phyloP scores from a whole-genome alignment of 2,329 filamentous ascomycete species.

The Emmonsia crescens region DNA sequence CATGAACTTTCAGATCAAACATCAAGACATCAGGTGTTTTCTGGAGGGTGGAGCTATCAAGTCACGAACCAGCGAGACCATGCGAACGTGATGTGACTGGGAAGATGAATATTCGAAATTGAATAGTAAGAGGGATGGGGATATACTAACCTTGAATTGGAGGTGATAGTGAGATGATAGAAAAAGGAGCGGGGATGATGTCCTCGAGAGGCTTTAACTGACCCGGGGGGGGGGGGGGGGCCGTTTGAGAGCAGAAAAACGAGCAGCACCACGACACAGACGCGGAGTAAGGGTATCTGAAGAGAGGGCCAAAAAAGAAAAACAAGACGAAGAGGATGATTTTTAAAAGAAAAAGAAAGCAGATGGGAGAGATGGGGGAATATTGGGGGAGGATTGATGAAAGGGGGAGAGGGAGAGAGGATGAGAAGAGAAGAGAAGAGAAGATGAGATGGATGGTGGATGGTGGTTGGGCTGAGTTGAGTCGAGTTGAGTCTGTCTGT shows the following conservation, averaged over 20 bases:
- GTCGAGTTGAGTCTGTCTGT: not conserved
- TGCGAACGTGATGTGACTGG: not conserved
- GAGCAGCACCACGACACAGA: conserved; percentile 4
- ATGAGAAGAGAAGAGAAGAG: not conserved
- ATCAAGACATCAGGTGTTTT: not conserved
- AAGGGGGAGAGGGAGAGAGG: conserved; percentile 2
- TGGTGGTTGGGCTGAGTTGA: not conserved
- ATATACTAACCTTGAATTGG: not conserved
- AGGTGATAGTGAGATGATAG: not conserved
- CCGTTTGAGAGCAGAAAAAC: not conserved
- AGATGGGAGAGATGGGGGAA: not conserved
- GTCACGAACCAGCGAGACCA: not conserved
- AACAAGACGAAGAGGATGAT: not conserved
- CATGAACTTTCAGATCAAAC: not conserved
- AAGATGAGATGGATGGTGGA: not conserved
- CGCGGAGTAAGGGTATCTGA: conserved; percentile 2
- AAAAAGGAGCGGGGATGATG: not conserved
- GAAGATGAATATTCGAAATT: not conserved
- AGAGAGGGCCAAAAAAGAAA: not conserved
- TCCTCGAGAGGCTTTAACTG: not conserved
- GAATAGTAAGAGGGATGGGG: not conserved
- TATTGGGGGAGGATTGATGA: not conserved
- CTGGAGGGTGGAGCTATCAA: not conserved
- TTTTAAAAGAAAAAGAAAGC: not conserved
- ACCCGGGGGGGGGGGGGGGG: not conserved